Conservation (phyloP, 371 early-diverging fungal species). For the Circinella umbellata region DNA sequence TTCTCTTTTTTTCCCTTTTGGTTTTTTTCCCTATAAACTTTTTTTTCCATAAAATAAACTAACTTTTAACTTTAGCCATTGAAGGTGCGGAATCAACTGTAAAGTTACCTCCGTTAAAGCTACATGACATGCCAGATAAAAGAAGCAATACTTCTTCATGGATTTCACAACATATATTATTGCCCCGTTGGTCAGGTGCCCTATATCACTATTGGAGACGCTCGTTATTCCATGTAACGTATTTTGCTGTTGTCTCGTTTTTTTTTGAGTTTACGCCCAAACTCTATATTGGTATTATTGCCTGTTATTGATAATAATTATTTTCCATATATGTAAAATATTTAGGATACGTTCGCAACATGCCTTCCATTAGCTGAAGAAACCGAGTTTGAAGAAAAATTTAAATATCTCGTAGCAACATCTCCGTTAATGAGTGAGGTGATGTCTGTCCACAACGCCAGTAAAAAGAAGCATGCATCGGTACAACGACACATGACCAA, state of each 20-base stretch:
- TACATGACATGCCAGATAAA: constrained; percentile 7
- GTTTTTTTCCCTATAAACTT: too few relatives aligned
- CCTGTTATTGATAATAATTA: background rate
- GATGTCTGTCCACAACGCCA: constrained; percentile 49
- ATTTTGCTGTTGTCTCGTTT: too few relatives aligned
- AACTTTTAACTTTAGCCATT: constrained; percentile 31
- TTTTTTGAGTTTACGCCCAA: background rate
- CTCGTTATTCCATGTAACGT: constrained; percentile 42
- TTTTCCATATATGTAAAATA: too few relatives aligned
- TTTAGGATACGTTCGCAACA: constrained; percentile 43
- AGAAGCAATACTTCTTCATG: constrained; percentile 11
- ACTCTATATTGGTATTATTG: background rate
- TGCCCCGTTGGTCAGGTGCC: constrained; percentile 17
- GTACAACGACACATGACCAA: constrained; percentile 14
- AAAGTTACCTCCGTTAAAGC: constrained; percentile 32
- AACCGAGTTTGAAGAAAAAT: constrained; percentile 68
- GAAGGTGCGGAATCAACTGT: constrained; percentile 46
- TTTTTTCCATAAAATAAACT: too few relatives aligned
- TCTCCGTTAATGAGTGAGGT: constrained; percentile 64
- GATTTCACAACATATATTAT: constrained; percentile 5
- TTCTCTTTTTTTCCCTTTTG: too few relatives aligned
- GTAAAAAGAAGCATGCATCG: constrained; percentile 30
- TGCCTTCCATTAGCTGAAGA: constrained; percentile 57
- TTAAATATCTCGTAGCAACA: constrained; percentile 68
- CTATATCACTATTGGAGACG: constrained; percentile 41